A percentile compares a stretch with the other conserved stretches of the same genome.
Evolutionary conservation across 2,329 filamentous ascomycete species (phyloP).

Genomic region (Claviceps pazoutovae): DNA sequence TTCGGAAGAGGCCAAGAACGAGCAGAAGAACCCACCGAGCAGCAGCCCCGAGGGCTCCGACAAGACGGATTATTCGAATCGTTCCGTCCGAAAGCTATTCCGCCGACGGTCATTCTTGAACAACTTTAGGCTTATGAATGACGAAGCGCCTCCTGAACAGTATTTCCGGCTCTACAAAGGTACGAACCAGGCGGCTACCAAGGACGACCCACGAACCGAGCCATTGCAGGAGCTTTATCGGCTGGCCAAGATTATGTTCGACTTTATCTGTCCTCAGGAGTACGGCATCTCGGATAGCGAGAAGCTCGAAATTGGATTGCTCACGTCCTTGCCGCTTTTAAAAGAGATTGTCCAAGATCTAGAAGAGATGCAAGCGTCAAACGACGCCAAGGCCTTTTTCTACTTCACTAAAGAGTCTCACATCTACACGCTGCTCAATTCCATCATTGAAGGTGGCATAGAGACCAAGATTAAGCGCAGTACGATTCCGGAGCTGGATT

Average conservation of each 20-base stretch:
- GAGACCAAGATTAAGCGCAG: constrained; percentile 93
- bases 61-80: constrained; percentile 25
- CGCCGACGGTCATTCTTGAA: constrained; percentile 47
- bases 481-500: constrained; percentile 92
- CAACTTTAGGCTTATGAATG: constrained; percentile 32
- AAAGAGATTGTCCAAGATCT: constrained; percentile 95
- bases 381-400: constrained; percentile 89
- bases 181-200: constrained; percentile 50
- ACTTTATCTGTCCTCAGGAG: constrained; percentile 96
- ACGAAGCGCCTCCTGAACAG: constrained; percentile 47
- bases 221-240: constrained; percentile 88
- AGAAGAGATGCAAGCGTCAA: constrained; percentile 90
- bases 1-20: constrained; percentile 23
- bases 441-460: constrained; percentile 91
- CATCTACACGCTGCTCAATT: constrained; percentile 95
- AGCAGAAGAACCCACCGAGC: constrained; percentile 13
- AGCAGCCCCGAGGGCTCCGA: constrained; percentile 22
- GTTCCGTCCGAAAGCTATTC: constrained; percentile 36
- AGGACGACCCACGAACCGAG: constrained; percentile 71
- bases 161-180: constrained; percentile 90
- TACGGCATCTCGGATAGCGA: constrained; percentile 93
- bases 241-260: constrained; percentile 86
- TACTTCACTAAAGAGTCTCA: constrained; percentile 99
- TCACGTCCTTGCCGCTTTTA: constrained; percentile 84
- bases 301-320: constrained; percentile 93